Evolutionary conservation across 495 filamentous ascomycete species (phyloP), one percentile per base, ranked within the genome.

Genomic region (Xylaria sp.): DNA sequence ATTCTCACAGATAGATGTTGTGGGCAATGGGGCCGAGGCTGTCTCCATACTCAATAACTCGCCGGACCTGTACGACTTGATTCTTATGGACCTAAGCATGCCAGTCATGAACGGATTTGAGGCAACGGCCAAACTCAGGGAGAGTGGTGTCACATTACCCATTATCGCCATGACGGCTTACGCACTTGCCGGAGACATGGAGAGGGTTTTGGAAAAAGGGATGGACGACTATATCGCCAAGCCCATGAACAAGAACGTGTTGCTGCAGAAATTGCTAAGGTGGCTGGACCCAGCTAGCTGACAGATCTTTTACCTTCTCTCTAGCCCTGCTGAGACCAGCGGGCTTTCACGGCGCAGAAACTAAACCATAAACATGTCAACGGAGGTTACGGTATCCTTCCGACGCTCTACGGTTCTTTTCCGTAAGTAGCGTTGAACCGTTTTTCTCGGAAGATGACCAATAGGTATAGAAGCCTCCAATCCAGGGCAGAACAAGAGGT

Each of bases 121-220:
- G 53, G 84, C 84, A 2, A 79, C 84, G 2, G 64, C 50, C 14
- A 72, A 79, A 40, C 84, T 86, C 7, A 68, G 84, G 0, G 71
- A 75, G 9, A 71, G 71, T 12, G 80, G 81, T 9, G 73, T 85
- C 1, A 76, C 80, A 21, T 81, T 88, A 3, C 89, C 89, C 21
- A 90, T 91, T 46, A 82, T 91, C 40, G 89, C 89, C 61, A 84
- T 91, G 79, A 91, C 89, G 0, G 89, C 88, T 0, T 89, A 90
- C 72, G 89, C 89, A 0, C 78, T 90, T 15, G 87, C 88, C 67
- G 89, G 88, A 0, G 89, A 91, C 72, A 82, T 80, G 33, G 88
- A 90, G 62, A 80, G 74, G 9, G 90, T 88, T 72, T 74, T 91
- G 12, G 83, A 87, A 24, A 83, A 85, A 43, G 89, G 89, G 5